These are phyloP conservation scores for Cryptomeria japonica DNA, from an alignment of 75 land plant species.

Conservation along the genomic window DNA sequence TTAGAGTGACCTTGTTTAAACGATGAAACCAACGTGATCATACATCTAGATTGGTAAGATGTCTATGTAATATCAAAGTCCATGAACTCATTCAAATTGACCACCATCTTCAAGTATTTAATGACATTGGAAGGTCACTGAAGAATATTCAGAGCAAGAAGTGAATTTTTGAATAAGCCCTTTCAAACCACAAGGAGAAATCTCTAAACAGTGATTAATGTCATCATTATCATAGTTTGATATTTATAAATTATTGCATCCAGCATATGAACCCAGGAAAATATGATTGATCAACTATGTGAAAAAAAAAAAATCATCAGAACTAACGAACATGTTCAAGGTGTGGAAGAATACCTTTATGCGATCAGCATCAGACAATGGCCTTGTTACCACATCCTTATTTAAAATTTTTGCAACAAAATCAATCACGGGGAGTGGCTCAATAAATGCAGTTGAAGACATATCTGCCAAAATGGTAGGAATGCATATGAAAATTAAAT, in stretches of 20 bases:
- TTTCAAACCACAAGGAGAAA: background rate
- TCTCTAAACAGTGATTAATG: background rate
- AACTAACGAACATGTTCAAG: background rate
- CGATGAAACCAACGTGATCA: background rate
- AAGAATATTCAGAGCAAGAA: background rate
- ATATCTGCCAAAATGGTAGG: conserved; percentile 46
- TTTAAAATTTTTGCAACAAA: conserved; percentile 69
- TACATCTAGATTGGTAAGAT: background rate
- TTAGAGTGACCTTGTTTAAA: background rate
- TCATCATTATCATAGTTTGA: background rate
- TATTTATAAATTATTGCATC: background rate
- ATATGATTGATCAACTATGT: background rate
- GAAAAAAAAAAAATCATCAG: background rate
- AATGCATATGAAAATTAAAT: background rate
- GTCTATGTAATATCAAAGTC: background rate
- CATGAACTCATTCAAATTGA: background rate
- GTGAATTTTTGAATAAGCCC: background rate
- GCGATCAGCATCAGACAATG: conserved; percentile 77
- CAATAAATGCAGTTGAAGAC: conserved; percentile 89
- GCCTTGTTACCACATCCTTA: conserved; percentile 55
- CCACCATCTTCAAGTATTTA: background rate
- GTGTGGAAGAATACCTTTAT: conserved; percentile 57
- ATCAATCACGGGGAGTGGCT: conserved; percentile 77
- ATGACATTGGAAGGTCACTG: background rate
- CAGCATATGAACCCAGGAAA: background rate